phyloP scores from a whole-genome alignment of 2,329 filamentous ascomycete species.

The Penicillium sp. region DNA sequence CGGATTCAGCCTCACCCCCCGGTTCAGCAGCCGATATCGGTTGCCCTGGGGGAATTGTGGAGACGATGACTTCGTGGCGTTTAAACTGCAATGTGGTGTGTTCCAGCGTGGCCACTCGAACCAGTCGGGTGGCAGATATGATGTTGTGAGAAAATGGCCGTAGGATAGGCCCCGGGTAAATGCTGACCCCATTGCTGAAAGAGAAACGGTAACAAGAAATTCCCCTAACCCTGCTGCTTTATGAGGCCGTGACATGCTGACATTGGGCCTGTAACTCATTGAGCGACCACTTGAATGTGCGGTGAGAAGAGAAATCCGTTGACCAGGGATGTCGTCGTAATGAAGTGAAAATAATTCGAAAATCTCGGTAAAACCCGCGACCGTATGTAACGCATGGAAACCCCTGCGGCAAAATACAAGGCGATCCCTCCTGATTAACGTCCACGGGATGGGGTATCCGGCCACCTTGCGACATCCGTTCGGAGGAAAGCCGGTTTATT shows the following conservation, averaged over 20 bases:
- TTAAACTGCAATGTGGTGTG: background rate
- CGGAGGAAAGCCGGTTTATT: constrained; percentile 11
- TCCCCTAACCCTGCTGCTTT: background rate
- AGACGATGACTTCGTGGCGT: constrained; percentile 12
- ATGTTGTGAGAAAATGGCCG: constrained; percentile 11
- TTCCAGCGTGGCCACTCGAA: constrained; percentile 13
- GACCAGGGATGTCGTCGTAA: constrained; percentile 2
- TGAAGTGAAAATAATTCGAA: constrained; percentile 4
- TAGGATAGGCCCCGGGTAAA: constrained; percentile 1
- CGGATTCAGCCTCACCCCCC: constrained; percentile 5
- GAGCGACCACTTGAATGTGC: constrained; percentile 2
- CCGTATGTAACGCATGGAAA: background rate
- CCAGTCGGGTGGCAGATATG: constrained; percentile 17
- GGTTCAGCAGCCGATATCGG: constrained; percentile 4
- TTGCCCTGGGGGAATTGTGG: constrained; percentile 9
- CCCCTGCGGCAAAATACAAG: constrained; percentile 1
- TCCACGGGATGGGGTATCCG: constrained; percentile 11
- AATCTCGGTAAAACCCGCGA: constrained; percentile 3
- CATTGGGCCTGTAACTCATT: background rate
- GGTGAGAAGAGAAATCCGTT: background rate
- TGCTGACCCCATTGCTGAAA: background rate
- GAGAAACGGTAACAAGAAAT: background rate
- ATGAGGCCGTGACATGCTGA: constrained; percentile 5
- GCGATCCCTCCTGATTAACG: constrained; percentile 9
- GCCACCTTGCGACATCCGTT: no score